Base-by-base conservation (phyloP, 257 asterid species). In the Salvia hispanica region DNA sequence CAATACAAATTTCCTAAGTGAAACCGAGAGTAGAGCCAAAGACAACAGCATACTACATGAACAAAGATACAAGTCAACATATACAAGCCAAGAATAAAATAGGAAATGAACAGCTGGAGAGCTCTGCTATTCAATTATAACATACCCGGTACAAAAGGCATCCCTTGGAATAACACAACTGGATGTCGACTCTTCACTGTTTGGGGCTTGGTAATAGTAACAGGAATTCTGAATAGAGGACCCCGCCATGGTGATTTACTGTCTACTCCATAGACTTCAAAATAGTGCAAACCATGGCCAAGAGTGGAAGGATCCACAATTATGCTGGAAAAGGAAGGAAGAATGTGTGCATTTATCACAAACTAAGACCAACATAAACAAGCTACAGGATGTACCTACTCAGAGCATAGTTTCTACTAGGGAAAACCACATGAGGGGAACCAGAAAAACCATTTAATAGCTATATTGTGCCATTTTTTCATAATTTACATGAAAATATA, bases 201-300 rank as follows among this genome's bases (percentile, higher is more conserved):
- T 76, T 77, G 81, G 47, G 99, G 97, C 78, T 93, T 93, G 50
- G 95, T 88, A 77, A 93, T 86, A 42, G 97, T 93, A 62, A 93
- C 50, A 43, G 99, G 95, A 84, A 93, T 86, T 80, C 99, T 79
- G 79, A 93, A 93, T 59, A 93, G 86, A 58, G 99, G 99, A 70
- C 99, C 99, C 56, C 99, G 95, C 96, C 95, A 90, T 60, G 97
- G 99, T 7, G 95, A 86, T 72, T 80, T 85, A 82, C 89, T 81
- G 78, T 90, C 97, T 69, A 88, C 11, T 51, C 88, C 99, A 74
- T 85, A 88, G 56, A 93, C 95, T 88, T 93, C 99, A 78, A 77
- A 93, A 81, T 86, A 93, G 80, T 93, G 99, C 71, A 93, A 78
- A 76, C 99, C 99, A 63, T 86, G 85, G 11, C 78, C 71, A 60